phyloP scores from a whole-genome alignment of 1,139 yeast species.

The Yamadazyma dushanensis region DNA sequence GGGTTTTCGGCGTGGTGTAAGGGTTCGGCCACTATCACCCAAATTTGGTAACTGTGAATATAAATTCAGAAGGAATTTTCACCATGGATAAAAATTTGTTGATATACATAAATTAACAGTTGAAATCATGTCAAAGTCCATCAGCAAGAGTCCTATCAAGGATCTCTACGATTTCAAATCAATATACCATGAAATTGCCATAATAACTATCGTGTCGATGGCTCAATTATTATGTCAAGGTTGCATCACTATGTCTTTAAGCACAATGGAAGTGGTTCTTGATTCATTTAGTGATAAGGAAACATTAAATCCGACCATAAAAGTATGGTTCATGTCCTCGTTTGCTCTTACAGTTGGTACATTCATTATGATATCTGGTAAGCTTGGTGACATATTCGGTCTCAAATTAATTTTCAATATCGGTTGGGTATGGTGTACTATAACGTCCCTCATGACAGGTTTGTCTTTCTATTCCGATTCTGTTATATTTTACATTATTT shows the following conservation, averaged over 20 bases:
- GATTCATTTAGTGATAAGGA: conserved; percentile 23
- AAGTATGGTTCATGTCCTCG: conserved; percentile 59
- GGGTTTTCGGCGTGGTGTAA: conserved; percentile 7
- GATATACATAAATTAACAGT: too few relatives aligned
- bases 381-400: conserved; percentile 58
- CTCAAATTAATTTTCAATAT: conserved; percentile 38
- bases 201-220: conserved; percentile 34
- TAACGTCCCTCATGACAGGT: conserved; percentile 52
- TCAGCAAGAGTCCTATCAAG: conserved; percentile 1
- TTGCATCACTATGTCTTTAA: conserved; percentile 39
- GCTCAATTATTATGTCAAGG: conserved; percentile 43
- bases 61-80: conserved; percentile 1
- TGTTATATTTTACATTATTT: conserved; percentile 47
- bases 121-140: conserved; percentile 1
- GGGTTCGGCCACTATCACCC: neutral
- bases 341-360: conserved; percentile 60
- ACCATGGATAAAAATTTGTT: too few relatives aligned
- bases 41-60: neutral
- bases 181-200: conserved; percentile 26
- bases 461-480: conserved; percentile 43
- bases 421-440: conserved; percentile 46
- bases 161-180: conserved; percentile 17
- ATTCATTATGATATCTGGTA: conserved; percentile 59
- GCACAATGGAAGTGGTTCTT: conserved; percentile 39
- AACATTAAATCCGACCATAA: conserved; percentile 17